Percentiles rank a stretch among this genome's conserved stretches.
phyloP scores from a whole-genome alignment of 2,329 filamentous ascomycete genomes.

The Lasiodiplodia gonubiensis region DNA sequence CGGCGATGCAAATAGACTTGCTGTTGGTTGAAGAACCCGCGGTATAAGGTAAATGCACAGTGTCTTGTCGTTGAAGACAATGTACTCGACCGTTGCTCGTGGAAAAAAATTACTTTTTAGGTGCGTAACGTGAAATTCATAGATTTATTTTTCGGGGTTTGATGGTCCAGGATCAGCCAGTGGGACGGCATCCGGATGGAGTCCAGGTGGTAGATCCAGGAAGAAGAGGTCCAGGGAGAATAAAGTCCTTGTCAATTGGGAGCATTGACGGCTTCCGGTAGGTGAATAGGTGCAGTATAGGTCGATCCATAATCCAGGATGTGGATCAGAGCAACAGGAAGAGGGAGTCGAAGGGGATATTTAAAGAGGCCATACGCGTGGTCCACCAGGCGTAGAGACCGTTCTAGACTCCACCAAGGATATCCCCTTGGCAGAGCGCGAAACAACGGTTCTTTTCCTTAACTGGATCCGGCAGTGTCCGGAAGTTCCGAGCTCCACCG shows the following conservation, averaged over 20 bases:
- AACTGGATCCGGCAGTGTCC: background rate
- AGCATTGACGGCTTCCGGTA: background rate
- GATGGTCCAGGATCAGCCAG: background rate
- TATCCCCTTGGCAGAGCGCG: background rate
- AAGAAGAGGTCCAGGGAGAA: background rate
- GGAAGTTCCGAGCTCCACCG: background rate
- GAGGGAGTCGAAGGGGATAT: background rate
- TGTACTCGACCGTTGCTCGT: conserved; percentile 8
- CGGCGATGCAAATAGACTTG: background rate
- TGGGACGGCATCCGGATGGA: background rate
- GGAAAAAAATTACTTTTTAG: background rate
- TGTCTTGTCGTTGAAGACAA: background rate
- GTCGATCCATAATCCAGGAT: background rate
- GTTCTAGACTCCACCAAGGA: conserved; percentile 6
- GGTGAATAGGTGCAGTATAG: background rate
- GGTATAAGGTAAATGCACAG: background rate
- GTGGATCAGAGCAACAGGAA: background rate
- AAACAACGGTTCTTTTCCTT: background rate
- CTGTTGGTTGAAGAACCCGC: background rate
- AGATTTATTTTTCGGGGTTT: background rate
- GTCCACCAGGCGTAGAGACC: background rate
- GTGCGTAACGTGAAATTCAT: background rate
- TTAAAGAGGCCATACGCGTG: background rate
- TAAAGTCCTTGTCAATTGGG: background rate
- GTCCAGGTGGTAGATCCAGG: background rate